Base-by-base conservation (phyloP, 1,139 yeast genomes). In the Hemisphaericaspora xylofermentans region DNA sequence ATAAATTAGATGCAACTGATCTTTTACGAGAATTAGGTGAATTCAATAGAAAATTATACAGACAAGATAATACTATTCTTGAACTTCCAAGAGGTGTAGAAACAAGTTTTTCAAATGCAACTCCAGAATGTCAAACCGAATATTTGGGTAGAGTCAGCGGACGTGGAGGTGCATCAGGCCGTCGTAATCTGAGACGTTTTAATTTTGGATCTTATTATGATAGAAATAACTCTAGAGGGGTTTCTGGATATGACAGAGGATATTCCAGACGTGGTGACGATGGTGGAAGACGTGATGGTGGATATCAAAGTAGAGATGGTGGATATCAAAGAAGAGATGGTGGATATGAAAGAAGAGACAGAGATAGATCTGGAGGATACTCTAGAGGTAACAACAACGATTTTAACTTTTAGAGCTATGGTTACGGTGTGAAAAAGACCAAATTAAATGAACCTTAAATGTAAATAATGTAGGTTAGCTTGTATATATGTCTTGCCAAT, bases 1-100 rank as follows among this genome's bases (percentile, higher is more conserved):
- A 66, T 49, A 57, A 62, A 40, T 48, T 71, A 19, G 42, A 48
- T 38, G 35, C 41, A 5, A 24, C 32, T 31, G 27, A 36, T 17
- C n/a, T 40, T 14, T 19, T 48, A 14, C 37, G 28, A n/a, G 49
- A 48, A n/a, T 36, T 36, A 14, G 35, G 44, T 34, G 43, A 39
- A 13, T 41, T 51, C 10, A 43, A 44, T 19, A 47, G 57, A 27
- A 29, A 34, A n/a, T 35, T 54, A 6, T n/a, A 50, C 6, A 36
- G 44, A 9, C 52, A 54, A 36, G 50, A 48, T 8, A 38, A 36
- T 9, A 51, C 52, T 8, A 54, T 48, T 33, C 36, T 54, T 21
- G 33, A 36, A 6, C 40, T 43, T 21, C 44, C 34, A 10, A 28
- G 22, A 13, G 16, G 17, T 17, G 2, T 21, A 6, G n/a, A 10